A percentile compares a stretch with the other conserved stretches of the same genome.
These are phyloP conservation scores for Pseudevernia furfuracea DNA, from an alignment of 495 filamentous ascomycete species.

Conservation along the genomic window DNA sequence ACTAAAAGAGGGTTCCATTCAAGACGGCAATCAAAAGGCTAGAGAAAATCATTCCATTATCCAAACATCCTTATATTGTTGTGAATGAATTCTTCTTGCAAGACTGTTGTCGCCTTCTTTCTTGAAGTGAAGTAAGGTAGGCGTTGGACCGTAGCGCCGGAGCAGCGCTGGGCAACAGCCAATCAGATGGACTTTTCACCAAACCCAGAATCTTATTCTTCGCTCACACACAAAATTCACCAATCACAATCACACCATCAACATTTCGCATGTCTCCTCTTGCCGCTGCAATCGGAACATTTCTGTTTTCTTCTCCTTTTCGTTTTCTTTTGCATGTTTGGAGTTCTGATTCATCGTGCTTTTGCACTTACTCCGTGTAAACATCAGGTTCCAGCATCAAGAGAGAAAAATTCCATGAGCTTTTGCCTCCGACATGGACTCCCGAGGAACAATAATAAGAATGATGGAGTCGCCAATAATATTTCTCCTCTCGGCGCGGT, in stretches of 20 bases:
- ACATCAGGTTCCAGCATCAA: background rate
- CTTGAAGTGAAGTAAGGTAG: no score
- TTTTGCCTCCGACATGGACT: background rate
- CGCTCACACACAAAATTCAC: background rate
- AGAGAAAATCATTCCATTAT: no score
- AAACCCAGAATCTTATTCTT: no score
- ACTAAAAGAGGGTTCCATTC: no score
- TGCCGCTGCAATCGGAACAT: conserved; percentile 5
- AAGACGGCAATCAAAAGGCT: no score
- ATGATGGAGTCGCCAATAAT: no score
- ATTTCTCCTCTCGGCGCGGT: no score
- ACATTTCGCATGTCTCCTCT: background rate
- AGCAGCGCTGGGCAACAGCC: background rate
- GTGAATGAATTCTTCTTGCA: no score
- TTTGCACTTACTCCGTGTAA: background rate
- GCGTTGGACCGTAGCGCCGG: background rate
- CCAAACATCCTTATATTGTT: no score
- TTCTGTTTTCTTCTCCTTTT: no score
- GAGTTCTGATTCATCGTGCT: background rate
- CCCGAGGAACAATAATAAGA: background rate
- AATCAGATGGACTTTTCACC: background rate
- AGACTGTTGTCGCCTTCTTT: background rate
- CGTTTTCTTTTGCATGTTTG: no score
- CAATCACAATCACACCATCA: background rate
- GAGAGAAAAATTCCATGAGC: background rate